Evolutionary conservation across 2,329 filamentous ascomycete genomes (phyloP).

Genomic region (Fusarium setosum): DNA sequence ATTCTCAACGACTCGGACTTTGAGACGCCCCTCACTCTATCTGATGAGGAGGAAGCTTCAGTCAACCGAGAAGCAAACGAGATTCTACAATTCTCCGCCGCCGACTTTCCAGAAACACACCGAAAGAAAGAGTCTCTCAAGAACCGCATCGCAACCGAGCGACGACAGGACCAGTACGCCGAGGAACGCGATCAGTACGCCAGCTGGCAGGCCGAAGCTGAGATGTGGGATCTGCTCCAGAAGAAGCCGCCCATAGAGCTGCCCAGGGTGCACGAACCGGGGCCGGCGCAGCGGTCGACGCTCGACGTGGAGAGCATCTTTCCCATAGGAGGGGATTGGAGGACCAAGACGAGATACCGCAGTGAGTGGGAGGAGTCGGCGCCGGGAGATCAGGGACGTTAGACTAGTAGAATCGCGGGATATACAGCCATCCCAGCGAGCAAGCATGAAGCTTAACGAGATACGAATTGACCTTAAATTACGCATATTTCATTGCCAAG

Average conservation of each 20-base stretch:
- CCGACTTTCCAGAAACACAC: conserved; percentile 52
- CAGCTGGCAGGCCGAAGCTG: conserved; percentile 54
- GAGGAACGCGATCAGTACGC: conserved; percentile 54
- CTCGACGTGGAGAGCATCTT: conserved; percentile 51
- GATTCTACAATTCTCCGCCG: conserved; percentile 54
- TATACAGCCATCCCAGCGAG: background rate
- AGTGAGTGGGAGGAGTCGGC: conserved; percentile 56
- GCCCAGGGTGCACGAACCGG: conserved; percentile 46
- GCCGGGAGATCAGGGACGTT: background rate
- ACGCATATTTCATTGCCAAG: conserved; percentile 14
- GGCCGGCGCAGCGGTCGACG: conserved; percentile 42
- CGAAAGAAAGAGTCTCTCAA: conserved; percentile 51
- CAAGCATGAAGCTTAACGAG: too few species aligned
- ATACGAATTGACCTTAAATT: too few species aligned
- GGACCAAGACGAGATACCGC: conserved; percentile 48
- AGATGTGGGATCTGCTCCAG: conserved; percentile 59
- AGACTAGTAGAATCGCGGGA: background rate
- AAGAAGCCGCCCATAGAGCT: conserved; percentile 50
- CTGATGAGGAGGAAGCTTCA: conserved; percentile 44
- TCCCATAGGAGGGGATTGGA: conserved; percentile 54
- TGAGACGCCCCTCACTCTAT: conserved; percentile 9
- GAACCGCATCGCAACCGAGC: conserved; percentile 54
- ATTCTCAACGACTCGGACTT: conserved; percentile 29
- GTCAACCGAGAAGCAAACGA: conserved; percentile 55
- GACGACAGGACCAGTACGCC: conserved; percentile 56